Evolutionary conservation across 208 protist genomes (phyloP), one percentile per base, ranked within the genome.

Genomic region (Leishmania tropica): DNA sequence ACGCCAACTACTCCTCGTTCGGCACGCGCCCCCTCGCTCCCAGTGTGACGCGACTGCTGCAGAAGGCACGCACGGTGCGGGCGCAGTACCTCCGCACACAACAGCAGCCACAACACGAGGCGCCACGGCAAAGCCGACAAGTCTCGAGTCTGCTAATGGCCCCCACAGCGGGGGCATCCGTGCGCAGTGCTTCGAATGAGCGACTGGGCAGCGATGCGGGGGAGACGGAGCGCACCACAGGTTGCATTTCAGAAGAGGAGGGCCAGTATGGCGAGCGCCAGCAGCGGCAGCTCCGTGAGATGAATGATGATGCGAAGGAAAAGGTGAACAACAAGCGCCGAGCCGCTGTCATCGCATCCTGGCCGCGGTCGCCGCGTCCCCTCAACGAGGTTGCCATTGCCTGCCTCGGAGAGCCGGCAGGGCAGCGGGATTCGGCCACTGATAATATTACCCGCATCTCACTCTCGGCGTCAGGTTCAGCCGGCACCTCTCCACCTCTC

Each of bases 1-100:
- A 88, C 47, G 71, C 68, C 19, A 93, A 93, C 83, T 93, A 93
- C 83, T 89, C 86, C 19, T 58, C 85, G 19, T 89, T 89, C 42
- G 89, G 85, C 56, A 88, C 70, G 4, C 85, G 89, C 7, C 89
- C 88, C 1, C 70, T 93, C 17, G 83, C 87, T 2, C 83, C 82
- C 1, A 73, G 64, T 0, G 35, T 92, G 37, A 31, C 51, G 54
- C 71, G 74, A 5, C 42, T 82, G 28, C 78, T 90, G 71, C 74
- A 81, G 48, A 73, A 62, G n/a, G 87, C 87, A 6, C 78, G 75
- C 15, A 13, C 19, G 2, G 75, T 84, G 72, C 81, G 65, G 11
- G 68, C 21, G 35, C 76, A 85, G 75, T 70, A 79, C 70, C 78
- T 53, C 53, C 78, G 54, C 51, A 60, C 62, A 1, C 58, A 75